These are phyloP conservation scores for Trichaptum fuscoviolaceum DNA, from an alignment of 768 basidiomycete species.

Conservation along the genomic window DNA sequence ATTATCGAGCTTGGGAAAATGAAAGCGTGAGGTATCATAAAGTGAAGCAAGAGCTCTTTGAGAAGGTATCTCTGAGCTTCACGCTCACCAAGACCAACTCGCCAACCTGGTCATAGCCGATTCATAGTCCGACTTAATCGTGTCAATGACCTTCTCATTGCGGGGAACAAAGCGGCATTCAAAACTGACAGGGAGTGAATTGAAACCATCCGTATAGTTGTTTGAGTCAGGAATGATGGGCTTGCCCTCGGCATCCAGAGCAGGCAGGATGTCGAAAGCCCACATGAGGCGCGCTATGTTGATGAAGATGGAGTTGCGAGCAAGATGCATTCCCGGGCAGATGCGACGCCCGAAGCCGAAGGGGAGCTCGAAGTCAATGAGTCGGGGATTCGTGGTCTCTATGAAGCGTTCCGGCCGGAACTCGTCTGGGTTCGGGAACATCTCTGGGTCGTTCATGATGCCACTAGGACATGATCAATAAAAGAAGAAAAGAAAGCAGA, in stretches of 20 bases:
- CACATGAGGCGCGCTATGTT: conserved; percentile 13
- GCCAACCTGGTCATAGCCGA: background rate
- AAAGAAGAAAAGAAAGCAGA: background rate
- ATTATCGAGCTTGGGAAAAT: too few species aligned
- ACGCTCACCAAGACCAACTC: background rate
- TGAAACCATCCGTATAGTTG: background rate
- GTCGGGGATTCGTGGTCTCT: conserved; percentile 11
- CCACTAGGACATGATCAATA: conserved; percentile 2
- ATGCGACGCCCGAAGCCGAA: conserved; percentile 21
- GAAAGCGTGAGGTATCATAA: background rate
- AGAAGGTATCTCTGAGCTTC: background rate
- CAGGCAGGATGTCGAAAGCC: conserved; percentile 15
- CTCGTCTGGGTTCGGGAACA: conserved; percentile 17
- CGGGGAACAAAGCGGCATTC: conserved; percentile 3
- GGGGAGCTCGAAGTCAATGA: conserved; percentile 12
- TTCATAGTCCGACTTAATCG: background rate
- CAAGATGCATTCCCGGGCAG: conserved; percentile 17
- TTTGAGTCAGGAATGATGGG: background rate
- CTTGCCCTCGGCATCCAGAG: conserved; percentile 2
- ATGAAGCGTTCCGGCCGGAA: conserved; percentile 23
- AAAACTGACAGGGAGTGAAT: background rate
- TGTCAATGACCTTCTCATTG: background rate
- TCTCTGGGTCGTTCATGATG: conserved; percentile 15
- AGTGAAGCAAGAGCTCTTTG: background rate
- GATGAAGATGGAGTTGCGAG: conserved; percentile 13